These are phyloP conservation scores for Penicillium sp. DNA, from an alignment of 2,329 filamentous ascomycete genomes.

Conservation along the genomic window DNA sequence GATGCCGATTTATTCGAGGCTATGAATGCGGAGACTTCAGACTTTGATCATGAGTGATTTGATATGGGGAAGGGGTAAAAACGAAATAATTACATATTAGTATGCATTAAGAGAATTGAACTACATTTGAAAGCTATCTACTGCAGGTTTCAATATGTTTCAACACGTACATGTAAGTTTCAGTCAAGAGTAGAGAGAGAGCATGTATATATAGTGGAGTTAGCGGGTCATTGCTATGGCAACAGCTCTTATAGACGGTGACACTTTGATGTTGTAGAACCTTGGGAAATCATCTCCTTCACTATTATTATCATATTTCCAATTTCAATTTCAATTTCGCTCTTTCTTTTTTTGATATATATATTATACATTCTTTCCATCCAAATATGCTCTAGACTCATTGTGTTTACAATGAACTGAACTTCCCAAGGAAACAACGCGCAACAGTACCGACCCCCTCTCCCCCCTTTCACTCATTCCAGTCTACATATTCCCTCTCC, in stretches of 20 bases:
- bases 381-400: neutral
- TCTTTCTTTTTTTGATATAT: constrained; percentile 7
- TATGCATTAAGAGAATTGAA: neutral
- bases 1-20: constrained; percentile 32
- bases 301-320: neutral
- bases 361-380: constrained; percentile 1
- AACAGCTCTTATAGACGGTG: neutral
- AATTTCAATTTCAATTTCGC: neutral
- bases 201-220: neutral
- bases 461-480: constrained; percentile 9
- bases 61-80: neutral
- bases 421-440: constrained; percentile 14
- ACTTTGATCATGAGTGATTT: constrained; percentile 18
- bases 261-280: neutral
- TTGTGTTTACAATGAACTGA: constrained; percentile 9
- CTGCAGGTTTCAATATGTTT: neutral
- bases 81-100: neutral
- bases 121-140: neutral
- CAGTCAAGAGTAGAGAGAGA: neutral
- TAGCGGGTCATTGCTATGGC: neutral
- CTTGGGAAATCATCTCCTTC: neutral
- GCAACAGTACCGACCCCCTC: constrained; percentile 22
- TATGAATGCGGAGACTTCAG: constrained; percentile 29
- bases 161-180: neutral
- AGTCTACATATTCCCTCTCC: constrained; percentile 5